Evolutionary conservation across 345 rosid genomes (phyloP).

Genomic region (Gynandropsis gynandra): DNA sequence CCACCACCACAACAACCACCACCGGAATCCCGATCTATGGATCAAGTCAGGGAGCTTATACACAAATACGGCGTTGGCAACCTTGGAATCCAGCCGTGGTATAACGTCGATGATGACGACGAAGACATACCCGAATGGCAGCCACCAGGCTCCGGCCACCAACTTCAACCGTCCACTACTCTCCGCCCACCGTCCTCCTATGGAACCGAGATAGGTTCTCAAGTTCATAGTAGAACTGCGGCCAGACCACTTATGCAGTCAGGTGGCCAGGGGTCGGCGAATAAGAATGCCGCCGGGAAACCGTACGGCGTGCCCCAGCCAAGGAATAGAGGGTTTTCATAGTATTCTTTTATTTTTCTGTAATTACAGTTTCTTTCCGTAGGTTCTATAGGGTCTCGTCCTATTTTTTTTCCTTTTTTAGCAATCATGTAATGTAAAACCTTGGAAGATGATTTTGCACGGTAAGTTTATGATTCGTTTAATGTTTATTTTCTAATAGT

Average conservation of each 20-base stretch:
- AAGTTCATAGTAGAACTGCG: slow-evolving; percentile 13
- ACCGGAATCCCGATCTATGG: slow-evolving; percentile 20
- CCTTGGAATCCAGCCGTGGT: slow-evolving; percentile 25
- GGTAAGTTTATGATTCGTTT: no score
- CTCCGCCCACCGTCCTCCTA: slow-evolving; percentile 21
- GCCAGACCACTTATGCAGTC: background rate
- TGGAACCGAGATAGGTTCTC: slow-evolving; percentile 18
- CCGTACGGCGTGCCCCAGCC: slow-evolving; percentile 15
- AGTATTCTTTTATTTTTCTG: background rate
- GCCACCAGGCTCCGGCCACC: slow-evolving; percentile 36
- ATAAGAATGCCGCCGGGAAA: slow-evolving; percentile 23
- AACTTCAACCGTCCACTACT: slow-evolving; percentile 22
- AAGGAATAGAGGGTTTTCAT: slow-evolving; percentile 27
- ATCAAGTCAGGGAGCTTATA: slow-evolving; percentile 76
- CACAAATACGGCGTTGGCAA: slow-evolving; percentile 54
- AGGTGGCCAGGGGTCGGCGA: slow-evolving; percentile 25
- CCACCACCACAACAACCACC: slow-evolving; percentile 5
- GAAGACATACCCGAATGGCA: slow-evolving; percentile 98
- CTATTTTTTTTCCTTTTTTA: no score
- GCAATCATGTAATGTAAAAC: no score
- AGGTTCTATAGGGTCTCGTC: no score
- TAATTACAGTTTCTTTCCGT: no score
- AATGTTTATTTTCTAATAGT: no score
- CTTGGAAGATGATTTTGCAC: no score
- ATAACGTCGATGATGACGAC: slow-evolving; percentile 27